Percentiles rank a stretch among this genome's conserved stretches.
These are phyloP conservation scores for Baorangia bicolor DNA, from an alignment of 768 basidiomycete species.

Conservation along the genomic window DNA sequence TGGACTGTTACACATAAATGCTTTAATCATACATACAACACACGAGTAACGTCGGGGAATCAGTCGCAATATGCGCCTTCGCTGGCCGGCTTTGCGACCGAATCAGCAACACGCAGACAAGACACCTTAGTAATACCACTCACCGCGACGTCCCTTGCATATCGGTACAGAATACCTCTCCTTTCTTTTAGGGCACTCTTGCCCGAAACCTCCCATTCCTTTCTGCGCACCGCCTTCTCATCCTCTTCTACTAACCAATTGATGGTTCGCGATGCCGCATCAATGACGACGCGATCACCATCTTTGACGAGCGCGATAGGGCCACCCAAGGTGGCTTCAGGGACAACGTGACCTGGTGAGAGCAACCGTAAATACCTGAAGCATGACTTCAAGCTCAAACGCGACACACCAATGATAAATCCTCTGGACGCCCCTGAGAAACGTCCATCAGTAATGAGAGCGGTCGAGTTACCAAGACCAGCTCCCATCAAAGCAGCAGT, in stretches of 20 bases:
- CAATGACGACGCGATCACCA: constrained; percentile 77
- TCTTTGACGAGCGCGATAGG: constrained; percentile 87
- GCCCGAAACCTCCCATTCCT: constrained; percentile 69
- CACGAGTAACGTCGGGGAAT: constrained; percentile 10
- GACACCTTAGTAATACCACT: constrained; percentile 37
- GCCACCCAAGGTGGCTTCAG: constrained; percentile 74
- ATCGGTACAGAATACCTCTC: constrained; percentile 74
- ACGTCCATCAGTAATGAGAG: constrained; percentile 85
- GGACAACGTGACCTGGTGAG: constrained; percentile 53
- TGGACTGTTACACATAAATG: constrained; percentile 4
- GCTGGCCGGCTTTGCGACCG: constrained; percentile 62
- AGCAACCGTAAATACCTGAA: constrained; percentile 39
- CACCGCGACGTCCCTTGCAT: constrained; percentile 84
- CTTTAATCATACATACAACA: constrained; percentile 3
- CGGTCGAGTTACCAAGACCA: constrained; percentile 73
- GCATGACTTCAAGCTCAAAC: constrained; percentile 1
- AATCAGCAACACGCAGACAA: constrained; percentile 4
- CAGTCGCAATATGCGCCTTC: constrained; percentile 82
- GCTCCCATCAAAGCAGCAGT: constrained; percentile 85
- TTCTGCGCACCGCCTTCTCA: constrained; percentile 57
- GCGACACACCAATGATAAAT: constrained; percentile 52
- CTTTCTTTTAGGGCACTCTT: constrained; percentile 64
- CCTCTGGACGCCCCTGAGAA: constrained; percentile 82
- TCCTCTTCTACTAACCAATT: constrained; percentile 71
- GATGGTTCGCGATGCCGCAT: constrained; percentile 62